Evolutionary conservation across 352 stramenopile species (phyloP).

Genomic region (Peronospora tabacina): DNA sequence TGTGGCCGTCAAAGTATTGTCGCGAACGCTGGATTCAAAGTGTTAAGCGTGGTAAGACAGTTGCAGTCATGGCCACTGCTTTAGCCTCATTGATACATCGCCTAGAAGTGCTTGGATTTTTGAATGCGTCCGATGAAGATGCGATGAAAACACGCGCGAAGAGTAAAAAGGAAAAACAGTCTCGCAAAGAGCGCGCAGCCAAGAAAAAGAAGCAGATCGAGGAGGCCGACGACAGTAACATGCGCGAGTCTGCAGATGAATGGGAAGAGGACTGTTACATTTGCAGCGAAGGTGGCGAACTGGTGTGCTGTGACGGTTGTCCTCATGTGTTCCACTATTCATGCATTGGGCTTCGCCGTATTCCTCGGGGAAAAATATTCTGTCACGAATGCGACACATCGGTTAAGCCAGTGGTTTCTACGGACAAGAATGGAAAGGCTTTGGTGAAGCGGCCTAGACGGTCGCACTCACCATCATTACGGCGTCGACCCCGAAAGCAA

Average conservation of each 20-base stretch:
- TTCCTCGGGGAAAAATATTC: constrained; percentile 81
- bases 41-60: constrained; percentile 43
- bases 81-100: constrained; percentile 62
- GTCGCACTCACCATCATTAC: constrained; percentile 19
- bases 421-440: constrained; percentile 18
- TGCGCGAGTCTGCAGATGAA: constrained; percentile 57
- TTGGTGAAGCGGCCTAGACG: constrained; percentile 19
- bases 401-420: constrained; percentile 57
- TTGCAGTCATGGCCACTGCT: constrained; percentile 48
- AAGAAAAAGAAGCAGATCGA: constrained; percentile 67
- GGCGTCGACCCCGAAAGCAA: constrained; percentile 18
- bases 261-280: constrained; percentile 88
- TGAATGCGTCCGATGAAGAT: constrained; percentile 43
- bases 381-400: constrained; percentile 69
- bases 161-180: constrained; percentile 63
- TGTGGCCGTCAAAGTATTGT: constrained; percentile 70
- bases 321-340: constrained; percentile 87
- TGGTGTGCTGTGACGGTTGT: constrained; percentile 89
- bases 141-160: constrained; percentile 48
- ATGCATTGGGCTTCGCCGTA: constrained; percentile 71
- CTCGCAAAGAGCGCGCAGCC: constrained; percentile 53
- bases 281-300: constrained; percentile 76
- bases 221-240: constrained; percentile 31
- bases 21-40: constrained; percentile 63
- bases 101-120: constrained; percentile 56